Base-by-base conservation (phyloP, 2,329 filamentous ascomycete genomes). In the Aspergillus tamarii region DNA sequence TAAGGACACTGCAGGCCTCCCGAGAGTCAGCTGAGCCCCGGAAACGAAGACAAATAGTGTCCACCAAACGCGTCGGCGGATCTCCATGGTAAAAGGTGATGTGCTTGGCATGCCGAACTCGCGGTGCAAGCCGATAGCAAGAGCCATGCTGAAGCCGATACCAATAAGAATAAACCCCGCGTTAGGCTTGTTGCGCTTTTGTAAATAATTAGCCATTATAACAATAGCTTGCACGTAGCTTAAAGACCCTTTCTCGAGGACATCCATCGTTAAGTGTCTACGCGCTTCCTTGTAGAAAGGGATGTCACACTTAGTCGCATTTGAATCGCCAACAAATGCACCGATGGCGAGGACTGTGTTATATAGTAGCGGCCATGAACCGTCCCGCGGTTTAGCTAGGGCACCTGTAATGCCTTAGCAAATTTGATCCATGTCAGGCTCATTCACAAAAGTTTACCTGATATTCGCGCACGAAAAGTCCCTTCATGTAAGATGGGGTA, bases 71-170 rank as follows among this genome's bases (percentile, higher is more conserved):
- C 66, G 67, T 21, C 63, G 66, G 7, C 69, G 65, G 16, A 67
- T 66, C 46, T 66, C 69, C 69, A 70, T 69, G 10, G 64, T 70
- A 50, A 66, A 66, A 0, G 64, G 66, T 8, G 66, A 67, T 4
- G 66, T 69, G 36, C 66, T 70, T 23, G 66, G 67, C 64, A 65
- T 70, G 36, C 63, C 66, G 43, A 69, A 72, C 32, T 70, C 69
- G 12, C 65, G 67, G 53, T 72, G 63, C 46, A 69, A 34, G 14
- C 66, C 65, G 11, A 67, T 66, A 1, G 63, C 64, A 2, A 69
- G 62, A n/a, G 66, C 67, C 66, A 69, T 69, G 45, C 64, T 68
- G 32, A 66, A 68, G 19, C 66, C 67, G 10, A 69, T 68, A 5
- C 67, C 67, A 6, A 69, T 66, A 1, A 68, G 43, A 14, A 68